These are phyloP conservation scores for Sparassis latifolia DNA, from an alignment of 1,284 basidiomycete genomes.

Conservation along the genomic window DNA sequence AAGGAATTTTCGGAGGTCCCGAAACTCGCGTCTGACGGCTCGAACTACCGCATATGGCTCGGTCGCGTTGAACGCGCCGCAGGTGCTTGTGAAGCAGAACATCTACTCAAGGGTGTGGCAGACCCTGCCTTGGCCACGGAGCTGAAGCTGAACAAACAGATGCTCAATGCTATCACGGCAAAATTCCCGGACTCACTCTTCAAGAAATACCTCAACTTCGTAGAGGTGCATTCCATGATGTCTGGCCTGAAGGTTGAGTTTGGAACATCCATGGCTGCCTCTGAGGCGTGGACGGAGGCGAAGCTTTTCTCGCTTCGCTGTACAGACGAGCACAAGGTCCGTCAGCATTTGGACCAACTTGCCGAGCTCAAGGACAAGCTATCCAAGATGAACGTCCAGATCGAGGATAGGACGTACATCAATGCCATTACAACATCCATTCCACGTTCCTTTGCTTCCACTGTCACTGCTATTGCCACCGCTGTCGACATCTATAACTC, in stretches of 20 bases:
- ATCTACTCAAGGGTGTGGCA: neutral
- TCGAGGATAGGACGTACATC: neutral
- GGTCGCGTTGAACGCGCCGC: constrained; percentile 7
- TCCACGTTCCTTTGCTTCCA: neutral
- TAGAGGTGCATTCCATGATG: constrained; percentile 3
- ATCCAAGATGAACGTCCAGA: neutral
- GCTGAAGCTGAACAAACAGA: constrained; percentile 1
- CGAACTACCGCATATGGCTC: constrained; percentile 9
- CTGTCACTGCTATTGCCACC: neutral
- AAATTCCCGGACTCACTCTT: constrained; percentile 9
- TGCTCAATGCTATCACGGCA: constrained; percentile 1
- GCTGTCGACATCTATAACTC: neutral
- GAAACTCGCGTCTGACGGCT: constrained; percentile 4
- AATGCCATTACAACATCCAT: neutral
- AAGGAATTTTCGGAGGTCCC: constrained; percentile 8
- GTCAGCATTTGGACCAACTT: constrained; percentile 4
- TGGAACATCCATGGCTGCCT: neutral
- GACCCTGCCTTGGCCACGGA: neutral
- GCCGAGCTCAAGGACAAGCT: constrained; percentile 3
- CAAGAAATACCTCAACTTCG: neutral
- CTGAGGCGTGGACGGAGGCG: neutral
- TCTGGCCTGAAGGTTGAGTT: constrained; percentile 2
- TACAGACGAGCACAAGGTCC: constrained; percentile 2
- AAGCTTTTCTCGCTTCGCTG: constrained; percentile 2
- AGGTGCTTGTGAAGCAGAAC: constrained; percentile 2